Percentiles rank a stretch among this genome's conserved stretches.
Evolutionary conservation across 1,284 basidiomycete genomes (phyloP).

Genomic region (Dichomitus squalens): DNA sequence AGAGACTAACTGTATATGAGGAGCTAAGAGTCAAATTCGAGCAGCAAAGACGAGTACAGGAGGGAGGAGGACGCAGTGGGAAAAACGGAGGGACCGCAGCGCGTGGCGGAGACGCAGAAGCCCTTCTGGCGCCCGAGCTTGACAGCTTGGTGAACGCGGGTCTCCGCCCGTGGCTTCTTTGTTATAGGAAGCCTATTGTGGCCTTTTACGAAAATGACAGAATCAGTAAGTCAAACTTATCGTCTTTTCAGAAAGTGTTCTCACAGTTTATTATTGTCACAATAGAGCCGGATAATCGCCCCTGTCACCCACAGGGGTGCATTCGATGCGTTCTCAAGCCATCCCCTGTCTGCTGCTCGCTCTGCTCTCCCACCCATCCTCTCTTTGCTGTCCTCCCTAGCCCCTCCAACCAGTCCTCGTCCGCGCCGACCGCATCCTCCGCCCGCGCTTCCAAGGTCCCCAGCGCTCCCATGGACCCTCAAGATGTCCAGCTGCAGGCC

Average conservation of each 20-base stretch:
- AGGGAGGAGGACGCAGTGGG: too few relatives aligned
- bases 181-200: conserved; percentile 5
- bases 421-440: not conserved
- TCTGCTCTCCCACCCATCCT: conserved; percentile 5
- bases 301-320: not conserved
- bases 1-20: too few relatives aligned
- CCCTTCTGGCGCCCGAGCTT: not conserved
- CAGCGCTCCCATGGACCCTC: not conserved
- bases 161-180: not conserved
- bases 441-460: conserved; percentile 3
- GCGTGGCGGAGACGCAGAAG: too few relatives aligned
- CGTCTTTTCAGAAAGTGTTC: too few relatives aligned
- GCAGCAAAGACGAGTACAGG: too few relatives aligned
- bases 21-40: too few relatives aligned
- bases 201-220: conserved; percentile 13
- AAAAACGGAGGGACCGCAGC: too few relatives aligned
- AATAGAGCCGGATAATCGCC: too few relatives aligned
- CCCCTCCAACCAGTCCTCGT: too few relatives aligned
- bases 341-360: conserved; percentile 12
- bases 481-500: not conserved
- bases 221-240: too few relatives aligned
- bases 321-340: not conserved
- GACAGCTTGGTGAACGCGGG: conserved; percentile 14
- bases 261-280: too few relatives aligned
- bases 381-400: not conserved